A percentile compares a stretch with the other conserved stretches of the same genome.
Evolutionary conservation across 2,329 filamentous ascomycete species (phyloP).

Genomic region (Akanthomyces lecanii): DNA sequence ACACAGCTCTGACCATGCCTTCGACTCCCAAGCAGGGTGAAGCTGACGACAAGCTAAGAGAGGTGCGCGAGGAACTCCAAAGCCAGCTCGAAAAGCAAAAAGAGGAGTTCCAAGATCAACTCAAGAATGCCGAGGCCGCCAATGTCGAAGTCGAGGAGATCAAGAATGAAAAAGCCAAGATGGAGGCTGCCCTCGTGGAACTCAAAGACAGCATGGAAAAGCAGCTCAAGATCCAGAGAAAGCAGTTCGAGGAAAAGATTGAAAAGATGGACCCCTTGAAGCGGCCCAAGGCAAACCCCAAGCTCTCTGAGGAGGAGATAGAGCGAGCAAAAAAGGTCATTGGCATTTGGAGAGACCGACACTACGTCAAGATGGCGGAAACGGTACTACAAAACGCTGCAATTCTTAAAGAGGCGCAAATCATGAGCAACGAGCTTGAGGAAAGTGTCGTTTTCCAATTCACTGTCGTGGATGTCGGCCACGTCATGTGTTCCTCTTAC

Average conservation of each 20-base stretch:
- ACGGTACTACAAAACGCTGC: conserved; percentile 83
- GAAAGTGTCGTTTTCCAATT: conserved; percentile 95
- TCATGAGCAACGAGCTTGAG: conserved; percentile 95
- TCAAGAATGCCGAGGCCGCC: conserved; percentile 69
- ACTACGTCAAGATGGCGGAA: conserved; percentile 93
- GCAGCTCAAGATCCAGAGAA: conserved; percentile 77
- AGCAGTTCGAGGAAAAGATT: conserved; percentile 78
- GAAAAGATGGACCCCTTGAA: conserved; percentile 68
- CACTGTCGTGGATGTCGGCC: conserved; percentile 81
- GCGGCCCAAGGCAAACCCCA: conserved; percentile 55
- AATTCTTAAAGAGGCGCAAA: conserved; percentile 88
- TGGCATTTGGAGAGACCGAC: conserved; percentile 74
- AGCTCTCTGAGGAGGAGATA: conserved; percentile 68
- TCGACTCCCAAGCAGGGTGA: conserved; percentile 81
- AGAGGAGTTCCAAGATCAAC: conserved; percentile 73
- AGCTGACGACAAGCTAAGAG: conserved; percentile 68
- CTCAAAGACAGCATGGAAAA: conserved; percentile 87
- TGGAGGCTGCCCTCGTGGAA: conserved; percentile 75
- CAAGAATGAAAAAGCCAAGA: conserved; percentile 73
- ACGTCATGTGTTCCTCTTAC: conserved; percentile 87
- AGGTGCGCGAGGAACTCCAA: conserved; percentile 79
- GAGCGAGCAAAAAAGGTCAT: conserved; percentile 63
- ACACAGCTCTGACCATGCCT: conserved; percentile 90
- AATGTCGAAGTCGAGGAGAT: conserved; percentile 80
- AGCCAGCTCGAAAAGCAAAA: conserved; percentile 77